Base-by-base conservation (phyloP, 257 asterid genomes). In the Pogostemon cablin region DNA sequence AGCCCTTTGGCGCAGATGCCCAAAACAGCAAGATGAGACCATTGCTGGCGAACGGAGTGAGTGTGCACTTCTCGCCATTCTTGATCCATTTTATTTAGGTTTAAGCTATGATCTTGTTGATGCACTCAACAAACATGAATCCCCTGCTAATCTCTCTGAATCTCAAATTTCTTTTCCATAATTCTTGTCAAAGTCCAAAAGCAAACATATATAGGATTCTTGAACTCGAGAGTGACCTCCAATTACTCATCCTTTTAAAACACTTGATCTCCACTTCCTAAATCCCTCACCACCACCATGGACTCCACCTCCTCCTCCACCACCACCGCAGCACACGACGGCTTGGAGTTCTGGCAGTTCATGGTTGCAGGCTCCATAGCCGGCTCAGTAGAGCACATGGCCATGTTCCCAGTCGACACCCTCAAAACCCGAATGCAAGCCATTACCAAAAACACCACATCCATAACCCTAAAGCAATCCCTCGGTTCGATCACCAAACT, bases 381-480 rank as follows among this genome's bases (percentile, higher is more conserved):
- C 4, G 91, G 95, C 67, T 82, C 84, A 0, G 77, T 84, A 0
- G 91, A 86, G 60, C 95, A 88, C 86, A 88, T 80, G 89, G 87
- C 91, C 4, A 81, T 86, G 87, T 85, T 83, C 80, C 95, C 89
- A 0, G 79, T 87, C 0, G 93, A 81, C 83, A 87, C 87, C 41
- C 83, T 87, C 63, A 87, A 87, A 56, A 85, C 90, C 42, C 86
- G 87, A 47, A 87, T 87, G 93, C 93, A 87, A 59, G 90, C 83
- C 47, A 73, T 81, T 25, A 67, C 64, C 0, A 38, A 41, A 55
- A 77, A 73, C 75, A 34, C 86, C 38, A 62, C 79, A 0, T 12
- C 87, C 0, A n/a, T 77, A 10, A 72, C 81, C 15, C 74, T 87
- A 59, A 52, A 81, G 9, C 90, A 79, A 42, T 81, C 90, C 20